Base-by-base conservation (phyloP, 2,329 filamentous ascomycete species). In the Colletotrichum lentis region DNA sequence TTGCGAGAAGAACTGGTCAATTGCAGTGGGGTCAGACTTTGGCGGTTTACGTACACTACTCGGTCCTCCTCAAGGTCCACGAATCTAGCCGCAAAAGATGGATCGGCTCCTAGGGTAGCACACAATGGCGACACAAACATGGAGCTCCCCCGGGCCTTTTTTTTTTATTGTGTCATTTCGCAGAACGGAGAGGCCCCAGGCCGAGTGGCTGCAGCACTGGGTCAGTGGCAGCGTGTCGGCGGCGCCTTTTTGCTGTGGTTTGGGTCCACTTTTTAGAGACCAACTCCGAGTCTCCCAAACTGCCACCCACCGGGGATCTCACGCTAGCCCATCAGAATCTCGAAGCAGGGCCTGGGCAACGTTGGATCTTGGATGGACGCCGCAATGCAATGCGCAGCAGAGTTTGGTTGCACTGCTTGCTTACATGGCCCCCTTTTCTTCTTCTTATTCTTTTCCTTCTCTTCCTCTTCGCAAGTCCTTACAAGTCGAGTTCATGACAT, bases 111-210 rank as follows among this genome's bases (percentile, higher is more conserved):
- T 22, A 50, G 57, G 43, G 57, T 37, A 49, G 20, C 44, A 24
- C 39, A 43, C 58, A 56, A 44, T 35, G 52, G 22, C 47, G 37
- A 24, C 50, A 41, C 41, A 58, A 6, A 20, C 64, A 58, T 58
- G 64, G 54, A 47, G 56, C 49, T 43, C 54, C 39, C 43, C 60
- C 31, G 43, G 39, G 31, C 37, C 49, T 63, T 67, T 56, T 63
- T 67, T 56, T 58, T 58, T 64, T 44, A 58, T 47, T 58, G 64
- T 57, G 53, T 67, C 64, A 67, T 67, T 67, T 67, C 61, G 41
- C 54, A 58, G 27, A 55, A 44, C n/a, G 41, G 58, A 43, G 47
- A 46, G 58, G 58, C 50, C 64, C 62, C 61, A 37, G 61, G 27
- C 44, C 59, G 64, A 64, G 47, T 55, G 39, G 16, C 18, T 35